A percentile compares a stretch with the other conserved stretches of the same genome.
Evolutionary conservation across 495 filamentous ascomycete genomes (phyloP).

Genomic region (Xylaria nigripes): DNA sequence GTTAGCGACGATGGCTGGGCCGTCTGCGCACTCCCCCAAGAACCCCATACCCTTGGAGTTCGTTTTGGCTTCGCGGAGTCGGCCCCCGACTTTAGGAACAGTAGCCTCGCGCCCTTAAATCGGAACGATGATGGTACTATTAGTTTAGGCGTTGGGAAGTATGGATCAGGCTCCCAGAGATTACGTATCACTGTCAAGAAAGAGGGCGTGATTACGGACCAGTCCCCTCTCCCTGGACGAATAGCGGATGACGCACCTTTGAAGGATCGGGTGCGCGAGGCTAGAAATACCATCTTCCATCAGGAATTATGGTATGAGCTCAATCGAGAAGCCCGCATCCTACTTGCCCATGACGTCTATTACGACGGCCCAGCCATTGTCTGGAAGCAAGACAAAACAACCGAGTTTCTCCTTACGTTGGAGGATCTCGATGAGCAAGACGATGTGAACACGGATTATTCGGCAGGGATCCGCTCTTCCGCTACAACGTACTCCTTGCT

Average conservation of each 20-base stretch:
- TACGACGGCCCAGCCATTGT: conserved; percentile 49
- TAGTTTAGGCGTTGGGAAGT: conserved; percentile 60
- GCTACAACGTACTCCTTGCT: conserved; percentile 39
- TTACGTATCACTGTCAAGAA: conserved; percentile 54
- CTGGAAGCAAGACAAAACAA: conserved; percentile 45
- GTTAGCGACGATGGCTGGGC: conserved; percentile 82
- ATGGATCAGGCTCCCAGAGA: conserved; percentile 46
- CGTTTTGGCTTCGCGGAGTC: conserved; percentile 85
- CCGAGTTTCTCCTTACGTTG: conserved; percentile 57
- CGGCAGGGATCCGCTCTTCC: conserved; percentile 43
- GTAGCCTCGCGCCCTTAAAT: conserved; percentile 68
- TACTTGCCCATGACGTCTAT: conserved; percentile 58
- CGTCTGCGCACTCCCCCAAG: conserved; percentile 61
- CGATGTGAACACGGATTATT: conserved; percentile 30
- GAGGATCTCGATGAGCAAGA: conserved; percentile 48
- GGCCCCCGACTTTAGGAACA: conserved; percentile 63
- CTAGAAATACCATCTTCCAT: conserved; percentile 80
- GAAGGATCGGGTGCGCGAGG: conserved; percentile 65
- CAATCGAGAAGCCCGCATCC: conserved; percentile 63
- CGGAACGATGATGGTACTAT: conserved; percentile 67
- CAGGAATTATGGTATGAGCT: conserved; percentile 94
- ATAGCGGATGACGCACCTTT: conserved; percentile 31
- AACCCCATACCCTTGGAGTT: conserved; percentile 69
- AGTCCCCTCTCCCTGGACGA: conserved; percentile 37
- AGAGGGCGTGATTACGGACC: conserved; percentile 42